Evolutionary conservation across 352 stramenopile species (phyloP).

Genomic region (Sclerospora graminicola): DNA sequence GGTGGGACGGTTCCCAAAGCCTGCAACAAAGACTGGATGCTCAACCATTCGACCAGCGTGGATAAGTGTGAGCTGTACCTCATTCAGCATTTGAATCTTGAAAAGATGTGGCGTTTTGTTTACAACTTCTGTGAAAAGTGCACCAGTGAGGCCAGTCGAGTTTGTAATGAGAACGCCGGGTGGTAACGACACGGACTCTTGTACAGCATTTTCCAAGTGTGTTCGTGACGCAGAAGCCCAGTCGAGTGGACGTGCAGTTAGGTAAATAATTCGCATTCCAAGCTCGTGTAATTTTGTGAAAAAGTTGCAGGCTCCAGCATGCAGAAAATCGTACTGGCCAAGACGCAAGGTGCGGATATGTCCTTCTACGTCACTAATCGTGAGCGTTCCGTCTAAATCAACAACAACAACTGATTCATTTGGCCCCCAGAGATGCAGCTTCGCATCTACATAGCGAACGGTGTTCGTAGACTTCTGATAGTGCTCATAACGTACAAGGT

Average conservation of each 20-base stretch:
- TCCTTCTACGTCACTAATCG: constrained; percentile 77
- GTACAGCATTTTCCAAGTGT: constrained; percentile 64
- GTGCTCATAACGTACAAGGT: constrained; percentile 72
- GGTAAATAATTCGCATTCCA: constrained; percentile 64
- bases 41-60: constrained; percentile 56
- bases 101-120: constrained; percentile 82
- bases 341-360: constrained; percentile 78
- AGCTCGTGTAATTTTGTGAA: constrained; percentile 74
- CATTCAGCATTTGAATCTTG: constrained; percentile 73
- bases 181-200: constrained; percentile 45
- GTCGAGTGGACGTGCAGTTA: constrained; percentile 70
- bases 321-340: constrained; percentile 76
- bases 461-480: constrained; percentile 58
- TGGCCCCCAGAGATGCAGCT: constrained; percentile 64
- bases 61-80: constrained; percentile 74
- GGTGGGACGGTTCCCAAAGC: constrained; percentile 77
- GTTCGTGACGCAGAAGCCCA: constrained; percentile 61
- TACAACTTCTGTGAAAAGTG: constrained; percentile 73
- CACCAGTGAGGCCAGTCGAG: constrained; percentile 64
- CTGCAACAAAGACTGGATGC: constrained; percentile 76
- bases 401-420: constrained; percentile 76
- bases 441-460: constrained; percentile 61
- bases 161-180: constrained; percentile 74
- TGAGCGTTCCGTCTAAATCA: constrained; percentile 77
- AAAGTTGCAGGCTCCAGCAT: constrained; percentile 67